These are phyloP conservation scores for Rhododendron vialii DNA, from an alignment of 148 eudicot genomes.

Conservation along the genomic window DNA sequence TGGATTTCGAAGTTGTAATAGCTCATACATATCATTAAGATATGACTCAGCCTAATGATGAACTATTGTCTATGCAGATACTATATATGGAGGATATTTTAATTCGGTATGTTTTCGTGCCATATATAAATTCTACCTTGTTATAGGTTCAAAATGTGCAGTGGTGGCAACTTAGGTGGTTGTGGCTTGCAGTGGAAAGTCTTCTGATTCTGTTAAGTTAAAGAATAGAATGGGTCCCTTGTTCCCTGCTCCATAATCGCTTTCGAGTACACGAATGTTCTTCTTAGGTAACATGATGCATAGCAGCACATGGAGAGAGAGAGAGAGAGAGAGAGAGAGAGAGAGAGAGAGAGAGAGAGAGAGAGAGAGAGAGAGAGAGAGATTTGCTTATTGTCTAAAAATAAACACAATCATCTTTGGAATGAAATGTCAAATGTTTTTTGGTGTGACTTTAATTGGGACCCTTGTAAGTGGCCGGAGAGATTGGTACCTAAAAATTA, in stretches of 20 bases:
- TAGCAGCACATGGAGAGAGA: neutral
- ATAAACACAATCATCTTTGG: neutral
- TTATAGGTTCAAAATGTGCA: neutral
- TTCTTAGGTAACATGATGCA: neutral
- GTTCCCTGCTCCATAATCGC: neutral
- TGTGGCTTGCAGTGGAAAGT: slow-evolving; percentile 18
- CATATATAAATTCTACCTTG: neutral
- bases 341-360: neutral
- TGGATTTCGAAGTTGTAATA: neutral
- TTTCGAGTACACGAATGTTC: neutral
- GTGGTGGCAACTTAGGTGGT: slow-evolving; percentile 1
- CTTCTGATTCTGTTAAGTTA: slow-evolving; percentile 18
- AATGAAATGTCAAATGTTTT: neutral
- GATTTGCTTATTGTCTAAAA: neutral
- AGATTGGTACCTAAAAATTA: neutral
- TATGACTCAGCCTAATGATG: neutral
- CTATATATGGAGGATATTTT: neutral
- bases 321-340: neutral
- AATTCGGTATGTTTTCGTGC: neutral
- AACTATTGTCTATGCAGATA: neutral
- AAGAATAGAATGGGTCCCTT: neutral
- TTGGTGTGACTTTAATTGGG: neutral
- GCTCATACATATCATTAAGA: neutral
- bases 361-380: neutral
- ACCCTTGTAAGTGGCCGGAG: neutral